These are phyloP conservation scores for Penicillium occitanis DNA, from an alignment of 2,329 filamentous ascomycete genomes.

Conservation along the genomic window DNA sequence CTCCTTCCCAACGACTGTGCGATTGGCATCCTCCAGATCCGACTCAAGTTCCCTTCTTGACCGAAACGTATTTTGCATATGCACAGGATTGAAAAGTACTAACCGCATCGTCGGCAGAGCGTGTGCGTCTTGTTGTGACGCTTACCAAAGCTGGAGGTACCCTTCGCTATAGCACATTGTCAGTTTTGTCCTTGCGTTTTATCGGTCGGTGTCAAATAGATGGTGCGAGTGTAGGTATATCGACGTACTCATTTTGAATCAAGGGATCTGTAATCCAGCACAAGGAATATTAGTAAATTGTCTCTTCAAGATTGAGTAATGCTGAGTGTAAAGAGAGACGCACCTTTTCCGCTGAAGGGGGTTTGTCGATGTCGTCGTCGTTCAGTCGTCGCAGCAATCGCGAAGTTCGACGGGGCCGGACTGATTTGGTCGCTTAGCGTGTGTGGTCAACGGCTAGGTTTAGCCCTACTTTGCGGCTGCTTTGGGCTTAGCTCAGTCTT, in stretches of 20 bases:
- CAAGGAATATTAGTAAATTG: slow-evolving; percentile 29
- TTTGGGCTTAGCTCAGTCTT: no score
- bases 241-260: slow-evolving; percentile 60
- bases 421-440: slow-evolving; percentile 41
- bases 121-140: slow-evolving; percentile 99
- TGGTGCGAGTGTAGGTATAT: background rate
- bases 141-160: slow-evolving; percentile 70
- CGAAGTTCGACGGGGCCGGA: slow-evolving; percentile 19
- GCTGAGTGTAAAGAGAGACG: slow-evolving; percentile 15
- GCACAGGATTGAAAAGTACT: slow-evolving; percentile 49
- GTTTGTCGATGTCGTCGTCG: slow-evolving; percentile 46
- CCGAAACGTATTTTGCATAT: background rate
- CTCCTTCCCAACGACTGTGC: background rate
- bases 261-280: slow-evolving; percentile 40
- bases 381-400: slow-evolving; percentile 27
- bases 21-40: background rate
- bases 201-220: slow-evolving; percentile 24
- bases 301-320: slow-evolving; percentile 12
- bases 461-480: slow-evolving; percentile 23
- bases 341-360: slow-evolving; percentile 45
- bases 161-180: slow-evolving; percentile 60
- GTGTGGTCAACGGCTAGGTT: slow-evolving; percentile 39
- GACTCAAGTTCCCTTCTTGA: background rate
- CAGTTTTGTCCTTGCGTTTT: slow-evolving; percentile 38
- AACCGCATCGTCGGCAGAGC: slow-evolving; percentile 97